phyloP scores from a whole-genome alignment of 352 stramenopile species.

The Bremia lactucae region DNA sequence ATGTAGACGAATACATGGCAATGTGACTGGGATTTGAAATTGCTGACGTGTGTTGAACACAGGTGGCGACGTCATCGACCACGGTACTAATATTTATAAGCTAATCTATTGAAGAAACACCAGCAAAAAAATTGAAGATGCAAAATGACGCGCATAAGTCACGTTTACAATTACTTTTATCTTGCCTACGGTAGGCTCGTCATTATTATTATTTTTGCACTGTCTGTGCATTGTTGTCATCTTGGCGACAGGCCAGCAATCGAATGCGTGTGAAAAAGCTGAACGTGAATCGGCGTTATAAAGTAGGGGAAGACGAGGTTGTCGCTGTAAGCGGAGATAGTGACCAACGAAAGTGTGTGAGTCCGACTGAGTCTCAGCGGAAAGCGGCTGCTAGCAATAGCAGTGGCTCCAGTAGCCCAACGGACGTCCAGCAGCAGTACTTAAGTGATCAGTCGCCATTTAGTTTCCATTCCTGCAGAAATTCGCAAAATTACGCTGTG shows the following conservation, averaged over 20 bases:
- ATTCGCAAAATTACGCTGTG: conserved; percentile 3
- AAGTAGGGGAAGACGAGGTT: conserved; percentile 53
- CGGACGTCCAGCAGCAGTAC: conserved; percentile 28
- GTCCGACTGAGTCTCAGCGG: conserved; percentile 22
- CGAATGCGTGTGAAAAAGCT: conserved; percentile 74
- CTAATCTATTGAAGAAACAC: background rate
- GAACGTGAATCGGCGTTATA: conserved; percentile 48
- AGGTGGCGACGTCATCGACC: conserved; percentile 11
- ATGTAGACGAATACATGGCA: no score
- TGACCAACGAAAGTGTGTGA: conserved; percentile 32
- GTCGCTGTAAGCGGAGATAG: conserved; percentile 13
- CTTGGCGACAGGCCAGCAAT: conserved; percentile 8
- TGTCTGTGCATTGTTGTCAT: no score
- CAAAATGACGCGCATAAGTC: conserved; percentile 14
- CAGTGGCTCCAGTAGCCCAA: conserved; percentile 33
- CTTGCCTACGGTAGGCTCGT: conserved; percentile 9
- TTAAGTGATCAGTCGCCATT: conserved; percentile 7
- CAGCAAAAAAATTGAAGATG: conserved; percentile 2
- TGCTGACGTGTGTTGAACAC: conserved; percentile 7
- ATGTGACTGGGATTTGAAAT: background rate
- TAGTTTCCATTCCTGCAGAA: conserved; percentile 13
- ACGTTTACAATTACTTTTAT: conserved; percentile 12
- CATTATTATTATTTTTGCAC: conserved; percentile 19
- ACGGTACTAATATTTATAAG: background rate
- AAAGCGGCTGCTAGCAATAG: conserved; percentile 8